phyloP scores from a whole-genome alignment of 805 yeast genomes.

The Kodamaea leandrae region DNA sequence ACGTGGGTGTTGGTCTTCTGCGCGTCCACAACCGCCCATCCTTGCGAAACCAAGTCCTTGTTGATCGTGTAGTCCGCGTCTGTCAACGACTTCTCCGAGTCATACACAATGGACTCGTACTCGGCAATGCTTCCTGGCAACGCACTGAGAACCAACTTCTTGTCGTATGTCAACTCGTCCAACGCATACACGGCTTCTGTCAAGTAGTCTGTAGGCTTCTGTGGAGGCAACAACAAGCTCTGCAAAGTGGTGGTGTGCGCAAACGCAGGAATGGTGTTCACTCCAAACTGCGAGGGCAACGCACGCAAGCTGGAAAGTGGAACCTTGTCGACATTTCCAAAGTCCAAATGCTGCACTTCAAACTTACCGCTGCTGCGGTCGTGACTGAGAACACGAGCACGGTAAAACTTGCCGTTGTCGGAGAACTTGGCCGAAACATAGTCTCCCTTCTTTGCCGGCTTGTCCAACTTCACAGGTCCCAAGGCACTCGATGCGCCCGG shows the following conservation, averaged over 20 bases:
- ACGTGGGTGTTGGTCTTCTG: conserved; percentile 22
- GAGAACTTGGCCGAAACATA: conserved; percentile 52
- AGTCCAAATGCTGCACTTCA: conserved; percentile 59
- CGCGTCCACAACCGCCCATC: conserved; percentile 56
- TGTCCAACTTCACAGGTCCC: conserved; percentile 34
- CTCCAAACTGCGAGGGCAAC: conserved; percentile 50
- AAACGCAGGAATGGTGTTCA: conserved; percentile 45
- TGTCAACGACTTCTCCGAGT: conserved; percentile 50
- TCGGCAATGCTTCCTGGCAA: conserved; percentile 44
- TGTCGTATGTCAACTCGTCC: conserved; percentile 51
- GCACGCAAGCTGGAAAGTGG: conserved; percentile 44
- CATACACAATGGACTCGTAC: conserved; percentile 53
- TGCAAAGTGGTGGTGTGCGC: conserved; percentile 56
- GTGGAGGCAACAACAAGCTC: conserved; percentile 56
- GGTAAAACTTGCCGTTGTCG: conserved; percentile 53
- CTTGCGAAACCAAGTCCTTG: conserved; percentile 54
- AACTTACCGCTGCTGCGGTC: conserved; percentile 44
- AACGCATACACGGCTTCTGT: conserved; percentile 52
- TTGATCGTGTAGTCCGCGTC: conserved; percentile 60
- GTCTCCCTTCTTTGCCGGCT: conserved; percentile 53
- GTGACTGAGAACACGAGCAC: conserved; percentile 51
- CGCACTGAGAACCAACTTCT: conserved; percentile 54
- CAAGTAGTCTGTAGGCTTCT: conserved; percentile 51
- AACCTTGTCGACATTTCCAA: conserved; percentile 53
- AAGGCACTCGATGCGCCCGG: conserved; percentile 35